phyloP scores from a whole-genome alignment of 2,329 filamentous ascomycete species.

The Lasiodiplodia sp. region DNA sequence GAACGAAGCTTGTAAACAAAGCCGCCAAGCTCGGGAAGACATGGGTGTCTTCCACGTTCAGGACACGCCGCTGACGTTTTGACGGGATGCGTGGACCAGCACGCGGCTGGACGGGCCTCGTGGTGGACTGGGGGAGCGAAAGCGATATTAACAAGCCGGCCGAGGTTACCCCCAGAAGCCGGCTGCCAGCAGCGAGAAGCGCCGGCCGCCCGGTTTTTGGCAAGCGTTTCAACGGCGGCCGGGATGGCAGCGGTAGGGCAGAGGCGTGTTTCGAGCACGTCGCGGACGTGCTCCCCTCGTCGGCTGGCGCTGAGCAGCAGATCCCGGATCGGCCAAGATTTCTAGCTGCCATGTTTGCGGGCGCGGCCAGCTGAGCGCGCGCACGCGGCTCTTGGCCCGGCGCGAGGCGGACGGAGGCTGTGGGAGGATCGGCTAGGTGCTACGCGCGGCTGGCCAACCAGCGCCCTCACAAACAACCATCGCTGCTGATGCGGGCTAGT shows the following conservation, averaged over 20 bases:
- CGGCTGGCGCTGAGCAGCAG: conserved; percentile 3
- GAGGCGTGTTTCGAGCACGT: conserved; percentile 21
- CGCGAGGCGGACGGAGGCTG: conserved; percentile 22
- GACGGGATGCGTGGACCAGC: conserved; percentile 20
- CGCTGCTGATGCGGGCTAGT: conserved; percentile 12
- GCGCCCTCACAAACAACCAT: neutral
- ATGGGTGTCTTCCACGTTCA: conserved; percentile 9
- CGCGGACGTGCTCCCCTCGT: conserved; percentile 19
- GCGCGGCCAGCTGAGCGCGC: conserved; percentile 4
- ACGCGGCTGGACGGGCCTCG: conserved; percentile 25
- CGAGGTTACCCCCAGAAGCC: conserved; percentile 9
- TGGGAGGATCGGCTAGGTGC: too few relatives aligned
- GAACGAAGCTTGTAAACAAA: conserved; percentile 17
- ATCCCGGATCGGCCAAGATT: conserved; percentile 23
- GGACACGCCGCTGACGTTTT: conserved; percentile 24
- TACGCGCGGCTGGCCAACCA: conserved; percentile 10
- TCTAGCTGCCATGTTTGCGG: neutral
- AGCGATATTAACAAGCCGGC: conserved; percentile 20
- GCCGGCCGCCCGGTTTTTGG: conserved; percentile 18
- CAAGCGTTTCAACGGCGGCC: conserved; percentile 26
- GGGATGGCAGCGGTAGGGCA: conserved; percentile 18
- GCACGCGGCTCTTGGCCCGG: neutral
- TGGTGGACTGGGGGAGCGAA: neutral
- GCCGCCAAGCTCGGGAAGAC: conserved; percentile 12
- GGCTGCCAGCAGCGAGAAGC: neutral